Base-by-base conservation (phyloP, 495 filamentous ascomycete genomes). In the Geopyxis carbonaria region DNA sequence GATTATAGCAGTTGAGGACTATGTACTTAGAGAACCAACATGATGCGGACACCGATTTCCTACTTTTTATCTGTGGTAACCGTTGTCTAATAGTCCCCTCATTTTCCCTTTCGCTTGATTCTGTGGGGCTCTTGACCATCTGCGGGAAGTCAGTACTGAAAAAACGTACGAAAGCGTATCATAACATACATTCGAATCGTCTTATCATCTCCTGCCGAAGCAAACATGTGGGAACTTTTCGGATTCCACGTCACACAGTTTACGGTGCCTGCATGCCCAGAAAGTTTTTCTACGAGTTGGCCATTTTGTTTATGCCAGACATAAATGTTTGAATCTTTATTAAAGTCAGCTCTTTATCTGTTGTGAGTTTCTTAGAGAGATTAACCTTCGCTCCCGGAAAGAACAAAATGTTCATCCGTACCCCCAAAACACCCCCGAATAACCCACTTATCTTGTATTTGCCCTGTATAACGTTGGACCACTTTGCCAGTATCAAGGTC, bases 201-300 rank as follows among this genome's bases (percentile, higher is more conserved):
- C 29, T 63, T 61, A 51, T 97, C 89, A 56, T 97, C 89, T 3
- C 89, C 87, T 43, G 80, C 85, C 8, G 83, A 81, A 5, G 85
- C 89, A 58, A 93, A 92, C 68, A 93, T 76, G 44, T 69, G 69
- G 3, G 83, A 75, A 55, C 93, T 67, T 2, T 61, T 63, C 1
- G 86, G 84, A 48, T 86, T 91, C 89, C 89, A 97, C 5, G 79
- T 68, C 23, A 92, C 79, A n/a, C 82, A 68, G 59, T 93, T 97
- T 38, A 91, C 87, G 38, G 72, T 78, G 8, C 82, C 77, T 5
- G 69, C 58, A 46, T 95, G 87, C 0, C 75, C 86, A 10, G 76
- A 70, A 13, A 93, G 61, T 22, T 67, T 74, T 48, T 82, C 79
- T 5, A 97, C 72, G 3, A 79, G 64, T 2, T 63, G 64, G 2